Evolutionary conservation across 345 rosid genomes (phyloP), one percentile per base, ranked within the genome.

Genomic region (Eucalyptus cloeziana): DNA sequence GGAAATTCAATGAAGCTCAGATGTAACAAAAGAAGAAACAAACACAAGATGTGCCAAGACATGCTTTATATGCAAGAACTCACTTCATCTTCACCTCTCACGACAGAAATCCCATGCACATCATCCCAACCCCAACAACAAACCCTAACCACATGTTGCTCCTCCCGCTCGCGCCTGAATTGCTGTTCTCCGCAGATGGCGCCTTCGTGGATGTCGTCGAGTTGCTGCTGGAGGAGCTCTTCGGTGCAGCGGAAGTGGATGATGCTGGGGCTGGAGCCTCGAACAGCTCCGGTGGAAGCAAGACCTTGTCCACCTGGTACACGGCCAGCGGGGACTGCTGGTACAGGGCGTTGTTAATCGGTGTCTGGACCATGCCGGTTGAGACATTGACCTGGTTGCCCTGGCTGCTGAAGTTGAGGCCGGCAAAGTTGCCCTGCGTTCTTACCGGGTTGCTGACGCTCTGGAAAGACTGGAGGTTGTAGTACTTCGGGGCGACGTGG

Each of bases 301-400:
- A 88, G 10, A 97, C 99, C 93, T 92, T 91, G 90, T 97, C 99
- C 64, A 96, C 94, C 60, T 92, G 94, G 91, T 97, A 97, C 91
- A 96, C 90, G 5, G 98, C 98, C 85, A 97, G 90, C 27, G 99
- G 99, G 52, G 85, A 90, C 40, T 87, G 85, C 49, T 91, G 89
- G 79, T 92, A 92, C 22, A 97, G 81, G 4, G 95, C 92, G 86
- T 94, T 96, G 89, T 93, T 94, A n/a, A 97, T 50, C 87, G 90
- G 96, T 15, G 98, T 94, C 92, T 94, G 93, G 19, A 95, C 93
- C 2, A 92, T 43, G 69, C 98, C 99, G 4, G 93, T 92, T 4
- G 99, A 94, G 49, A 98, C 98, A 50, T 96, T 98, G 49, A 96
- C 95, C 94, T 98, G 98, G 93, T 91, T 96, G 58, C 93, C 93